Conservation (phyloP, 352 stramenopile species). For the Phytophthora tentaculata region DNA sequence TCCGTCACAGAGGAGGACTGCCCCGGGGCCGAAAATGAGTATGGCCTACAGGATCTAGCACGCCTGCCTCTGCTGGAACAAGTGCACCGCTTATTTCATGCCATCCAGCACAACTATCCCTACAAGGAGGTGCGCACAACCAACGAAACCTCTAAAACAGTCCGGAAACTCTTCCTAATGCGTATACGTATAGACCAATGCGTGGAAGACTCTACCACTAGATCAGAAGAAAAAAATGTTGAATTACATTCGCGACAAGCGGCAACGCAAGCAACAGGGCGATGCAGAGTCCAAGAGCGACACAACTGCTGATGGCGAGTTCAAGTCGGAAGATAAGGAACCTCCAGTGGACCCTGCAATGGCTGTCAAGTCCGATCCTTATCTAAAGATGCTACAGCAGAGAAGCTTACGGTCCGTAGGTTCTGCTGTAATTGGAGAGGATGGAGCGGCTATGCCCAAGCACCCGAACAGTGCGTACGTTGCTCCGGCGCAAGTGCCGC, state of each 20-base stretch:
- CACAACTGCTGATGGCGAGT: constrained; percentile 2
- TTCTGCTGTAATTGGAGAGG: not conserved
- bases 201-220: constrained; percentile 77
- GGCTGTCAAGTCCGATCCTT: constrained; percentile 64
- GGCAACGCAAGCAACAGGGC: constrained; percentile 31
- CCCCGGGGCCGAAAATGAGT: constrained; percentile 55
- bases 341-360: constrained; percentile 19
- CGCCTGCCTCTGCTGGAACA: constrained; percentile 81
- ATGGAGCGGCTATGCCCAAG: constrained; percentile 1
- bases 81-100: constrained; percentile 85
- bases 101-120: constrained; percentile 81
- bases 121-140: constrained; percentile 70
- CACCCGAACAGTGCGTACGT: constrained; percentile 77
- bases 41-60: constrained; percentile 68
- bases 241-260: constrained; percentile 80
- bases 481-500: constrained; percentile 49
- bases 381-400: constrained; percentile 84
- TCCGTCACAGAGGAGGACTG: constrained; percentile 3
- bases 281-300: constrained; percentile 11
- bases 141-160: not conserved
- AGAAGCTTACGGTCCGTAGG: constrained; percentile 49
- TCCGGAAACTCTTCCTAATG: not conserved
- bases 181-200: constrained; percentile 50
- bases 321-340: constrained; percentile 18
- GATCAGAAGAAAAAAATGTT: constrained; percentile 86